Conservation (phyloP, 768 basidiomycete genomes). For the Podaxis sp. region DNA sequence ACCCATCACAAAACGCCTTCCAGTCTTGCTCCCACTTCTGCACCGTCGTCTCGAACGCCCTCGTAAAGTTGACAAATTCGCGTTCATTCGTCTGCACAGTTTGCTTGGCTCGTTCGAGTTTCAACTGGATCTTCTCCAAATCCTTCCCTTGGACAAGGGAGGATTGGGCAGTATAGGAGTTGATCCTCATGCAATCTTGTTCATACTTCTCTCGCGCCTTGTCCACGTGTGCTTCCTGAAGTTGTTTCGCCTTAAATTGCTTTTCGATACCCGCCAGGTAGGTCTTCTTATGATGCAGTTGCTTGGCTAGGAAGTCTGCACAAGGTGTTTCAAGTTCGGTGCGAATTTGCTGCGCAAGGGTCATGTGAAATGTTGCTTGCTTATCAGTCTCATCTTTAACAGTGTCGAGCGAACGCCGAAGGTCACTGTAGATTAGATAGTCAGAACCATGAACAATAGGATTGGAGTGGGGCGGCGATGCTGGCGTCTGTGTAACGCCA, state of each 20-base stretch:
- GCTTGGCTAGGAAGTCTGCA: slow-evolving; percentile 56
- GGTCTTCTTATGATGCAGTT: slow-evolving; percentile 70
- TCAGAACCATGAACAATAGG: slow-evolving; percentile 1
- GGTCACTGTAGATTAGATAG: slow-evolving; percentile 54
- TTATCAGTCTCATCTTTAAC: slow-evolving; percentile 81
- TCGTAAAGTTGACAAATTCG: slow-evolving; percentile 87
- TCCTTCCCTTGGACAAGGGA: slow-evolving; percentile 92
- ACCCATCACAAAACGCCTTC: slow-evolving; percentile 92
- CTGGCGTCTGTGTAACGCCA: background rate
- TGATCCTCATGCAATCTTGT: slow-evolving; percentile 88
- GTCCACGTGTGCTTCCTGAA: slow-evolving; percentile 80
- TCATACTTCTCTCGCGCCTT: slow-evolving; percentile 95
- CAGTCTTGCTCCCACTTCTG: slow-evolving; percentile 91
- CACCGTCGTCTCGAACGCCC: slow-evolving; percentile 73
- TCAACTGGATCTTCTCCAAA: slow-evolving; percentile 83
- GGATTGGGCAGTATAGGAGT: slow-evolving; percentile 89
- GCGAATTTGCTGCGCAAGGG: slow-evolving; percentile 73
- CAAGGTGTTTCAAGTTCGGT: slow-evolving; percentile 71
- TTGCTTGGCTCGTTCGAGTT: slow-evolving; percentile 87
- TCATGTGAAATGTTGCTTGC: slow-evolving; percentile 70
- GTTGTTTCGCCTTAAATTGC: slow-evolving; percentile 84
- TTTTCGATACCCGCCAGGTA: slow-evolving; percentile 83
- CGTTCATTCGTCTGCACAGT: slow-evolving; percentile 90
- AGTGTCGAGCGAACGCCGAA: slow-evolving; percentile 78
- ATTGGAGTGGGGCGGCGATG: slow-evolving; percentile 2